These are phyloP conservation scores for Syzygium jambos DNA, from an alignment of 345 rosid species.

Conservation along the genomic window DNA sequence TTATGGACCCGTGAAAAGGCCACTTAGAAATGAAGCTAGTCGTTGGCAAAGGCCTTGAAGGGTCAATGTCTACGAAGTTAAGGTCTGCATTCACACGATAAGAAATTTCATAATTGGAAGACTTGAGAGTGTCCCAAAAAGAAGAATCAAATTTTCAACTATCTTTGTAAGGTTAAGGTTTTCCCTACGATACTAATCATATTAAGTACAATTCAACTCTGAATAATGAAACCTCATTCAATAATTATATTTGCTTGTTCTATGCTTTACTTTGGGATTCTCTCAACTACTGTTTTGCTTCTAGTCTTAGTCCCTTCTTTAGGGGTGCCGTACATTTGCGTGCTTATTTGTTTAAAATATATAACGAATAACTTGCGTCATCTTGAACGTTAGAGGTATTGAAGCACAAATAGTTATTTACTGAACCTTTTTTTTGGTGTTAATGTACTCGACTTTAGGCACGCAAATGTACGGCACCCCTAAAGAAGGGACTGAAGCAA, in stretches of 20 bases:
- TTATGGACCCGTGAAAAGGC: background rate
- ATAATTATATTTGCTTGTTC: background rate
- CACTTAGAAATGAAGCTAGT: background rate
- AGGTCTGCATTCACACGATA: background rate
- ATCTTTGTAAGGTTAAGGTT: background rate
- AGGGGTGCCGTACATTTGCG: background rate
- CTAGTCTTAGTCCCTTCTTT: background rate
- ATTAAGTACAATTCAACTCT: background rate
- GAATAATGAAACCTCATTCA: background rate
- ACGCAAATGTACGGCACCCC: background rate
- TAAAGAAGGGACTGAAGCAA: background rate
- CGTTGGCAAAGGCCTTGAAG: background rate
- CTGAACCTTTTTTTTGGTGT: background rate
- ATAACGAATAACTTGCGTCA: background rate
- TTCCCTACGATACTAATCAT: background rate
- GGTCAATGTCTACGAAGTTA: background rate
- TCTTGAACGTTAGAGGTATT: background rate
- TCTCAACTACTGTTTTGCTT: background rate
- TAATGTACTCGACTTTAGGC: background rate
- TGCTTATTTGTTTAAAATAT: background rate
- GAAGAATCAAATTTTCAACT: background rate
- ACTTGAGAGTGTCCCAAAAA: background rate
- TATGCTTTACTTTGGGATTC: background rate
- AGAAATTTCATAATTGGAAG: background rate
- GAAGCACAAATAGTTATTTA: background rate